Conservation (phyloP, 2,329 filamentous ascomycete genomes). For the Falciphora oryzae region DNA sequence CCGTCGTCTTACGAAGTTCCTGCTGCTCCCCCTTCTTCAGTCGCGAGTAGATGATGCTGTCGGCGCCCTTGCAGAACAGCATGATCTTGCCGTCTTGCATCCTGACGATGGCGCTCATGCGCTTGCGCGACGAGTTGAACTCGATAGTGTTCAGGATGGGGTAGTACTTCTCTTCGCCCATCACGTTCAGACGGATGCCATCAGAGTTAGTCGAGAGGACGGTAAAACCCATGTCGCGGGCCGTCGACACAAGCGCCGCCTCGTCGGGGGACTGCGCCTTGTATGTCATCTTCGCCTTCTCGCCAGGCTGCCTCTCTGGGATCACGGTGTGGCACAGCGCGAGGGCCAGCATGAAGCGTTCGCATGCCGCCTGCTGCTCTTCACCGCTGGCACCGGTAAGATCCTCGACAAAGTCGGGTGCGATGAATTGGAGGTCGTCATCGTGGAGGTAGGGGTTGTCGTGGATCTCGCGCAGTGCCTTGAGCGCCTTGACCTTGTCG, state of each 20-base stretch:
- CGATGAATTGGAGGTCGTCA: constrained; percentile 85
- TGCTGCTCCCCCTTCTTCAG: constrained; percentile 79
- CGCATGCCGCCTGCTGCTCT: constrained; percentile 71
- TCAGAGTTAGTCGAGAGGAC: constrained; percentile 76
- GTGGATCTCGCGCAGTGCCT: constrained; percentile 67
- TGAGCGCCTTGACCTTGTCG: constrained; percentile 68
- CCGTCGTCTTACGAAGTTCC: constrained; percentile 75
- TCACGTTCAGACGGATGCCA: constrained; percentile 77
- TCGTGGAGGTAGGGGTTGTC: constrained; percentile 89
- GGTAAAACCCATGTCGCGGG: constrained; percentile 91
- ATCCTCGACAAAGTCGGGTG: constrained; percentile 83
- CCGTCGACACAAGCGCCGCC: constrained; percentile 87
- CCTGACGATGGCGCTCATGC: constrained; percentile 94
- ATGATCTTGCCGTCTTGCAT: constrained; percentile 90
- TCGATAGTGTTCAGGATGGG: constrained; percentile 90
- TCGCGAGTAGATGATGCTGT: constrained; percentile 94
- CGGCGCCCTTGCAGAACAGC: constrained; percentile 94
- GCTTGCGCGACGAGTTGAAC: constrained; percentile 93
- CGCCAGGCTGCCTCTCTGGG: constrained; percentile 81
- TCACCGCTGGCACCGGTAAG: constrained; percentile 69
- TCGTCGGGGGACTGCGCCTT: constrained; percentile 98
- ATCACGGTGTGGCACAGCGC: constrained; percentile 97
- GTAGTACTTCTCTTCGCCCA: constrained; percentile 81
- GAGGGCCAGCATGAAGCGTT: constrained; percentile 89
- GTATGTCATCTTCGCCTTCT: constrained; percentile 86